phyloP scores from a whole-genome alignment of 331 rosid species.

The Pyracantha coccinea region DNA sequence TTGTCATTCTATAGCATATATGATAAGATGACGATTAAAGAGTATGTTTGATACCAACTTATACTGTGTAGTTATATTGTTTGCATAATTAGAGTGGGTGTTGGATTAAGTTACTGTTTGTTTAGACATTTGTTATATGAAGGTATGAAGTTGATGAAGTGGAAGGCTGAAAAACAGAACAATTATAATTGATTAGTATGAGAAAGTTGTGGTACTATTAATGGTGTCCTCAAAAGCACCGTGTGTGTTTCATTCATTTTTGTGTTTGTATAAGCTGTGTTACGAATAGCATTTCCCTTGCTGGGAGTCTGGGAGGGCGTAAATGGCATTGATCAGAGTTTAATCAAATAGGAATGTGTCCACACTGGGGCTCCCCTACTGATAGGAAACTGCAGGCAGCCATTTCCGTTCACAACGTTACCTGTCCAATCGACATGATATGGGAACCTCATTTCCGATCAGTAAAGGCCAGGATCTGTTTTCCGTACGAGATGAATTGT shows the following conservation, averaged over 20 bases:
- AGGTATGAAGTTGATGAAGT: background rate
- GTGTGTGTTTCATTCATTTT: background rate
- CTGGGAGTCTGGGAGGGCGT: too few relatives aligned
- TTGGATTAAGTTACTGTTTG: background rate
- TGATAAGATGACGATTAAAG: background rate
- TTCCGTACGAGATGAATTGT: too few relatives aligned
- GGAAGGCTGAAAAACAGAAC: background rate
- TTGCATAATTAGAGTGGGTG: background rate
- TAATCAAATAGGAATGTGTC: too few relatives aligned
- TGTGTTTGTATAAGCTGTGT: background rate
- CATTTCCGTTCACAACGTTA: too few relatives aligned
- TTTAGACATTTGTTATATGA: background rate
- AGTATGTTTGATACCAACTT: background rate
- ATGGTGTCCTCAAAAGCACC: background rate
- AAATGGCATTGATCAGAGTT: too few relatives aligned
- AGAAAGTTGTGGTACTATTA: background rate
- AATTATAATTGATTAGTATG: background rate
- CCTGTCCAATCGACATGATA: too few relatives aligned
- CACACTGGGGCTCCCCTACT: too few relatives aligned
- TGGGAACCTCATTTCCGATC: too few relatives aligned
- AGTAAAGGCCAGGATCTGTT: too few relatives aligned
- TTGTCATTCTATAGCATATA: background rate
- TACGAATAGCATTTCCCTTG: too few relatives aligned
- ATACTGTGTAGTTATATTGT: too few relatives aligned
- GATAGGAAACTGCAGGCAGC: too few relatives aligned